A percentile compares a stretch with the other conserved stretches of the same genome.
These are phyloP conservation scores for Pyronema omphalodes DNA, from an alignment of 495 filamentous ascomycete species.

Conservation along the genomic window DNA sequence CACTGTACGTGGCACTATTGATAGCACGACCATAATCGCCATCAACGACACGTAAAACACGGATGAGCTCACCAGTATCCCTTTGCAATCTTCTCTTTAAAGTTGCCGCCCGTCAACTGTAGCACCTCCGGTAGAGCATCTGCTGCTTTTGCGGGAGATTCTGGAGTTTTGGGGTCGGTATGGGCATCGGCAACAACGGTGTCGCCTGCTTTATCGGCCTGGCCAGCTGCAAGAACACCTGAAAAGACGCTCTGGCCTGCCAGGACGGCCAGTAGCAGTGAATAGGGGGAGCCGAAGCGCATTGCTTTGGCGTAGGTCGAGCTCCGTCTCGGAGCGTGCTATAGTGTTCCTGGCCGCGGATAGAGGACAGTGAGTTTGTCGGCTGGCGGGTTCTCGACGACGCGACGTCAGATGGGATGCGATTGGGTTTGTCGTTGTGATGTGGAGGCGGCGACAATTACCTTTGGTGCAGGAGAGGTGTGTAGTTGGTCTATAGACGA, in stretches of 20 bases:
- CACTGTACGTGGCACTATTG: neutral
- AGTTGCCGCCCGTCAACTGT: conserved; percentile 18
- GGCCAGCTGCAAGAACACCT: neutral
- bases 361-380: neutral
- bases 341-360: neutral
- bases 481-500: neutral
- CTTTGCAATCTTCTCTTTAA: conserved; percentile 15
- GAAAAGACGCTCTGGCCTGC: neutral
- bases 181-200: neutral
- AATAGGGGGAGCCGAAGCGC: conserved; percentile 14
- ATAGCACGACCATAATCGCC: neutral
- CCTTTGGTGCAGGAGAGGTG: neutral
- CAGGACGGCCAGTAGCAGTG: conserved; percentile 13
- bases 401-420: neutral
- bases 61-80: conserved; percentile 19
- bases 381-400: neutral
- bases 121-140: conserved; percentile 14
- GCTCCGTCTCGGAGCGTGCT: neutral
- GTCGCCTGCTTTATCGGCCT: neutral
- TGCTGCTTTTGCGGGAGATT: conserved; percentile 4
- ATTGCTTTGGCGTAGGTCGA: conserved; percentile 5
- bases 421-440: neutral
- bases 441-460: neutral
- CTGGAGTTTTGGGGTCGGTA: neutral
- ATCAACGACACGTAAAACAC: neutral